Percentiles rank a stretch among this genome's conserved stretches.
These are phyloP conservation scores for Scenedesmus sp. DNA, from an alignment of 163 green algal species.

Conservation along the genomic window DNA sequence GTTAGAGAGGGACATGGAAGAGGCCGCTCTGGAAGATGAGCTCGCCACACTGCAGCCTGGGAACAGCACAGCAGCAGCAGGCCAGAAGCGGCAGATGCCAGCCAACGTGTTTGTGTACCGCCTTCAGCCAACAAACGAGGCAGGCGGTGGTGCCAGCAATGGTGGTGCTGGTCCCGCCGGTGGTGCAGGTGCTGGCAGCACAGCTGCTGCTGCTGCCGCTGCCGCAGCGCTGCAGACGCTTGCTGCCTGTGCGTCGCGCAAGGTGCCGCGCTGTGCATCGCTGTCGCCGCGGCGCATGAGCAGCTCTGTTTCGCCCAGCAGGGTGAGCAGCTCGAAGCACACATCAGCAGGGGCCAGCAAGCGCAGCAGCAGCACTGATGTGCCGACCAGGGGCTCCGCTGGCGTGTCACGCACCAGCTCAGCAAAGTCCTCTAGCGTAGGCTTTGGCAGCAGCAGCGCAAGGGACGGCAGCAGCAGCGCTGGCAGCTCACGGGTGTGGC, in stretches of 20 bases:
- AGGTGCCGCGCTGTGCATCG: background rate
- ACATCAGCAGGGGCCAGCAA: background rate
- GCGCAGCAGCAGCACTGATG: conserved; percentile 24
- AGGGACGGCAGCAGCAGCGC: background rate
- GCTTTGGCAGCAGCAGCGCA: background rate
- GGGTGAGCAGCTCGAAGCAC: background rate
- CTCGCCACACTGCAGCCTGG: background rate
- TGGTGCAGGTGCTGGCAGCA: background rate
- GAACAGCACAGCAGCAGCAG: background rate
- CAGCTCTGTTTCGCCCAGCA: background rate
- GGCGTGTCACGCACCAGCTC: conserved; percentile 11
- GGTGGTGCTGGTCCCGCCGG: background rate
- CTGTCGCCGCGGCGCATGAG: background rate
- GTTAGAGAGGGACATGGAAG: background rate
- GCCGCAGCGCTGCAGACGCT: conserved; percentile 15
- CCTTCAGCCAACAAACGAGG: background rate
- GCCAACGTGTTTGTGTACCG: conserved; percentile 12
- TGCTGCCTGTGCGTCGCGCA: background rate
- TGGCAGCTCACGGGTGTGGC: conserved; percentile 12
- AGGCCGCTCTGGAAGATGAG: background rate
- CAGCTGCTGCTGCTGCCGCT: background rate
- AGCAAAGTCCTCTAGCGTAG: background rate
- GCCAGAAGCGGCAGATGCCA: background rate
- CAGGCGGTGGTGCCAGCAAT: background rate
- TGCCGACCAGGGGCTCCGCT: background rate